phyloP scores from a whole-genome alignment of 805 yeast genomes.

The Ogataea thermomethanolica region DNA sequence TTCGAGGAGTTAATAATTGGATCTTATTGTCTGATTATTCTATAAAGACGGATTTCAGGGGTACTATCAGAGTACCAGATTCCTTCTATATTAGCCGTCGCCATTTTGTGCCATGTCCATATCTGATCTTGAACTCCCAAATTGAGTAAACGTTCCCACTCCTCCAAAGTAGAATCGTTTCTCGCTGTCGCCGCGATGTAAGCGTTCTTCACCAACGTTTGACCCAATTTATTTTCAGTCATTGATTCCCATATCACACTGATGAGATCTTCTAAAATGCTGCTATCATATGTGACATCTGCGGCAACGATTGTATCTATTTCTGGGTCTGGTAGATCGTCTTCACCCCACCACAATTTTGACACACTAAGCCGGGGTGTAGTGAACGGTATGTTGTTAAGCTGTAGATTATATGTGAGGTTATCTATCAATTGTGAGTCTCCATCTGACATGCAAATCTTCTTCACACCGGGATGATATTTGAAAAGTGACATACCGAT shows the following conservation, averaged over 20 bases:
- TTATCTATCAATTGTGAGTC: conserved; percentile 52
- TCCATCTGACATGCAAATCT: conserved; percentile 62
- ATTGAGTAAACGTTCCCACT: conserved; percentile 39
- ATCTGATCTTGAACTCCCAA: conserved; percentile 24
- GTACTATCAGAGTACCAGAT: conserved; percentile 25
- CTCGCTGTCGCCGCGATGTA: conserved; percentile 73
- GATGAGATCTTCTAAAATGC: conserved; percentile 54
- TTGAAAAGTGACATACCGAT: conserved; percentile 51
- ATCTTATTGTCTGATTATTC: conserved; percentile 21
- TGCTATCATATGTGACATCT: conserved; percentile 81
- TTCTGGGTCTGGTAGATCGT: conserved; percentile 34
- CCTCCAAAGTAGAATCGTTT: conserved; percentile 47
- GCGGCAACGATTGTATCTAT: conserved; percentile 68
- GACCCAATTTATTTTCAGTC: conserved; percentile 15
- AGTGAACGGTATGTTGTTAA: conserved; percentile 36
- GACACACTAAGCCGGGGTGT: conserved; percentile 29
- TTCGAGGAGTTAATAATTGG: conserved; percentile 5
- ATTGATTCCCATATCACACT: conserved; percentile 41
- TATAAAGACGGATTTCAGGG: conserved; percentile 25
- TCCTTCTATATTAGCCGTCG: not conserved
- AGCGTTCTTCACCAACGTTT: conserved; percentile 22
- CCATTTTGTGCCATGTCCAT: conserved; percentile 28
- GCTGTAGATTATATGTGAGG: conserved; percentile 39
- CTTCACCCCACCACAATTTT: conserved; percentile 59
- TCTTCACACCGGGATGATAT: conserved; percentile 14